Evolutionary conservation across 73 alveolate species (phyloP).

Genomic region (Tetrahymena elliotti): DNA sequence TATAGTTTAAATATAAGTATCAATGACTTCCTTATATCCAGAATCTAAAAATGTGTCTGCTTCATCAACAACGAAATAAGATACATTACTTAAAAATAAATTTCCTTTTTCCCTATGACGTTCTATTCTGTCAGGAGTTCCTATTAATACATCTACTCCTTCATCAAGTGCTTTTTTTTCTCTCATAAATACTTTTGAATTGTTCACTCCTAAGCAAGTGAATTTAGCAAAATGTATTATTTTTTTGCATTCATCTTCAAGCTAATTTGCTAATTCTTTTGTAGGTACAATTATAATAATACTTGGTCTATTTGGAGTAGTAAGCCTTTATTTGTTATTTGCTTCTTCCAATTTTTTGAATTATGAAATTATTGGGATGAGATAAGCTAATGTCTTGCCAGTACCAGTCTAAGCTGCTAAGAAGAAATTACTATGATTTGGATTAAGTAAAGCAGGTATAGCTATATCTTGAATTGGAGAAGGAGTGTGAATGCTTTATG

Average conservation of each 20-base stretch:
- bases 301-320: slow-evolving; percentile 35
- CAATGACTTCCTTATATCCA: slow-evolving; percentile 32
- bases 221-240: slow-evolving; percentile 54
- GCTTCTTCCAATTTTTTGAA: slow-evolving; percentile 11
- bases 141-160: slow-evolving; percentile 65
- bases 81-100: slow-evolving; percentile 39
- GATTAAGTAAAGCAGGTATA: not conserved
- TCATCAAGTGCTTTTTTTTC: slow-evolving; percentile 26
- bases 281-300: slow-evolving; percentile 58
- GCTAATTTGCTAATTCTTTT: slow-evolving; percentile 63
- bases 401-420: slow-evolving; percentile 36
- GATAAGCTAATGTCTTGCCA: slow-evolving; percentile 32
- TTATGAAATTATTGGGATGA: slow-evolving; percentile 7
- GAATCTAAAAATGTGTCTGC: slow-evolving; percentile 67
- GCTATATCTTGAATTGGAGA: slow-evolving; percentile 18
- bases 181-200: slow-evolving; percentile 35
- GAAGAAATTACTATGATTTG: not conserved
- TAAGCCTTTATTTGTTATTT: not conserved
- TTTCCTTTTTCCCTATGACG: slow-evolving; percentile 46
- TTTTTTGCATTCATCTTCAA: slow-evolving; percentile 43
- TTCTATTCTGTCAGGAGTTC: slow-evolving; percentile 61
- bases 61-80: slow-evolving; percentile 66
- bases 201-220: slow-evolving; percentile 35
- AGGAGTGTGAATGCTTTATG: slow-evolving; percentile 3
- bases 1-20: not conserved